Evolutionary conservation across 306 rosid species (phyloP).

Genomic region (Rosa persica): DNA sequence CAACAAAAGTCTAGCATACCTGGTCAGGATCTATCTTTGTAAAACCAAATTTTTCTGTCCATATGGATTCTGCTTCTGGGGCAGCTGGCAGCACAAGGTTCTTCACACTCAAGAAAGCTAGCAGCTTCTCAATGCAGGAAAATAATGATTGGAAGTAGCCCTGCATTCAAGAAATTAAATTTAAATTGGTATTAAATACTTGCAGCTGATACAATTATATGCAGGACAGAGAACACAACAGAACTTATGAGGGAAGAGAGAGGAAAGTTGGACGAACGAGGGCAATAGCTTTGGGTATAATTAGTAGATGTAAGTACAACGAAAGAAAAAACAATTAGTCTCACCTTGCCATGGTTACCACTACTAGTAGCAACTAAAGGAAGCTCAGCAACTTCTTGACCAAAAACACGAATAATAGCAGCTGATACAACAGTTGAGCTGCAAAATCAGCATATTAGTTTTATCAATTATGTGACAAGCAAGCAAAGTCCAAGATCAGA

Average conservation of each 20-base stretch:
- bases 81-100: constrained; percentile 93
- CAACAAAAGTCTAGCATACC: constrained; percentile 42
- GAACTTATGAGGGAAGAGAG: neutral
- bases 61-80: constrained; percentile 86
- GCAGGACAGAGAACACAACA: neutral
- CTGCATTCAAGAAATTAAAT: constrained; percentile 32
- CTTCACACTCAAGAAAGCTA: constrained; percentile 70
- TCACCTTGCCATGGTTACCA: constrained; percentile 88
- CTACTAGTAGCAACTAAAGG: constrained; percentile 89
- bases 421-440: constrained; percentile 96
- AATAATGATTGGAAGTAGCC: constrained; percentile 92
- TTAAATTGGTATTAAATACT: neutral
- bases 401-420: constrained; percentile 80
- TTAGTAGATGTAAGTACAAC: neutral
- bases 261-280: neutral
- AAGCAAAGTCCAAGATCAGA: neutral
- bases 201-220: neutral
- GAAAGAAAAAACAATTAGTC: neutral
- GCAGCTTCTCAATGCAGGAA: constrained; percentile 84
- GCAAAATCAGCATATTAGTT: constrained; percentile 38
- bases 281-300: neutral
- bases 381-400: constrained; percentile 81
- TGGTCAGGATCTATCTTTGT: constrained; percentile 67
- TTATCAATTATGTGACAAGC: constrained; percentile 17
- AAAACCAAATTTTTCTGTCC: constrained; percentile 87